phyloP scores from a whole-genome alignment of 805 yeast species.

The Hermanozyma aechmeae region DNA sequence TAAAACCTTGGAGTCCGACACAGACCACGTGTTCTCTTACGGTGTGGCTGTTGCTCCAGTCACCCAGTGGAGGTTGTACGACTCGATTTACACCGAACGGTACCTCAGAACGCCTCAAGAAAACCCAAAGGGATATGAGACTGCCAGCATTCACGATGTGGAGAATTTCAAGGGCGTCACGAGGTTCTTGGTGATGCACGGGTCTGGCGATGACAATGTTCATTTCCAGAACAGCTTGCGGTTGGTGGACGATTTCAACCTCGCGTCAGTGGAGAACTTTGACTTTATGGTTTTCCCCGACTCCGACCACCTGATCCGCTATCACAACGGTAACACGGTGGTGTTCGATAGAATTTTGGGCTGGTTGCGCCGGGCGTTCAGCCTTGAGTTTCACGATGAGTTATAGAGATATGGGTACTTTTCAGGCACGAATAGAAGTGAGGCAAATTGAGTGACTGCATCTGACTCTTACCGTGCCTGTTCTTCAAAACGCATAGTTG shows the following conservation, averaged over 20 bases:
- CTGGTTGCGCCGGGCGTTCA: slow-evolving; percentile 12
- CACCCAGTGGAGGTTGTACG: slow-evolving; percentile 87
- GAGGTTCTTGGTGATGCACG: slow-evolving; percentile 86
- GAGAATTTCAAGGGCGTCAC: slow-evolving; percentile 42
- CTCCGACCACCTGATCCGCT: slow-evolving; percentile 63
- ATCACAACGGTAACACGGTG: slow-evolving; percentile 64
- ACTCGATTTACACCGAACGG: slow-evolving; percentile 89
- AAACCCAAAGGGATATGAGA: slow-evolving; percentile 54
- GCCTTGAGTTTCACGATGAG: slow-evolving; percentile 10
- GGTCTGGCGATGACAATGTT: slow-evolving; percentile 96
- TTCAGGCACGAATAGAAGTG: no score
- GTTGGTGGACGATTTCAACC: slow-evolving; percentile 65
- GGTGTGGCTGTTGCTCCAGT: slow-evolving; percentile 98
- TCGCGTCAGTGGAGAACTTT: slow-evolving; percentile 71
- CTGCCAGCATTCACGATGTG: slow-evolving; percentile 47
- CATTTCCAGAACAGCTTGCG: slow-evolving; percentile 85
- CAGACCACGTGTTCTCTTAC: slow-evolving; percentile 61
- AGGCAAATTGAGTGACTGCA: no score
- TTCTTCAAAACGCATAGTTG: no score
- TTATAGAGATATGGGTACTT: no score
- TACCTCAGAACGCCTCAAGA: slow-evolving; percentile 80
- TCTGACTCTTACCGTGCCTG: no score
- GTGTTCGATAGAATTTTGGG: slow-evolving; percentile 44
- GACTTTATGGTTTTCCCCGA: slow-evolving; percentile 77
- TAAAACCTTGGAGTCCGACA: slow-evolving; percentile 77